Conservation (phyloP, 73 alveolate species). For the Uronychia setigera region DNA sequence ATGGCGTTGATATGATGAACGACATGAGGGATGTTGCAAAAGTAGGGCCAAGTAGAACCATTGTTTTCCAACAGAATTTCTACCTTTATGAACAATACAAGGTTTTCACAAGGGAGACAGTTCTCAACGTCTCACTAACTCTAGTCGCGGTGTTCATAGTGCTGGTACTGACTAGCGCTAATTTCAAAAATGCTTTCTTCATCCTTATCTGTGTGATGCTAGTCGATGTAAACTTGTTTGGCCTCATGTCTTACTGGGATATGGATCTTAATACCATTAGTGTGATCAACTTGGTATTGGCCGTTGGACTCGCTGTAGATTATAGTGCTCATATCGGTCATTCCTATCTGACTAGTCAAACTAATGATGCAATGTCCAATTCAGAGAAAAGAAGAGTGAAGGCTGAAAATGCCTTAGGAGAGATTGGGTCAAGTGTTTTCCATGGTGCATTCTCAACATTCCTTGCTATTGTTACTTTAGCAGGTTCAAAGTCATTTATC, state of each 20-base stretch:
- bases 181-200: not conserved
- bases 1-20: not conserved
- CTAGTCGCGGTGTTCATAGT: constrained; percentile 23
- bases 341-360: not conserved
- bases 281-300: constrained; percentile 1
- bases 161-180: not conserved
- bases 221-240: not conserved
- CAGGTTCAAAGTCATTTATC: not conserved
- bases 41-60: not conserved
- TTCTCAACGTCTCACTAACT: constrained; percentile 39
- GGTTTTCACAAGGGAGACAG: constrained; percentile 16
- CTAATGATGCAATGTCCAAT: not conserved
- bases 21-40: not conserved
- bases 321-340: constrained; percentile 12
- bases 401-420: not conserved
- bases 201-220: not conserved
- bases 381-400: not conserved
- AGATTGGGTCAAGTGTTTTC: not conserved
- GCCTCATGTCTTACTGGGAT: constrained; percentile 6
- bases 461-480: constrained; percentile 1
- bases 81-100: not conserved
- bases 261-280: not conserved
- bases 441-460: constrained; percentile 13
- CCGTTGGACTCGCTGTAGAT: constrained; percentile 11
- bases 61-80: not conserved